Evolutionary conservation across 768 basidiomycete genomes (phyloP).

Genomic region (Cystofilobasidium macerans): DNA sequence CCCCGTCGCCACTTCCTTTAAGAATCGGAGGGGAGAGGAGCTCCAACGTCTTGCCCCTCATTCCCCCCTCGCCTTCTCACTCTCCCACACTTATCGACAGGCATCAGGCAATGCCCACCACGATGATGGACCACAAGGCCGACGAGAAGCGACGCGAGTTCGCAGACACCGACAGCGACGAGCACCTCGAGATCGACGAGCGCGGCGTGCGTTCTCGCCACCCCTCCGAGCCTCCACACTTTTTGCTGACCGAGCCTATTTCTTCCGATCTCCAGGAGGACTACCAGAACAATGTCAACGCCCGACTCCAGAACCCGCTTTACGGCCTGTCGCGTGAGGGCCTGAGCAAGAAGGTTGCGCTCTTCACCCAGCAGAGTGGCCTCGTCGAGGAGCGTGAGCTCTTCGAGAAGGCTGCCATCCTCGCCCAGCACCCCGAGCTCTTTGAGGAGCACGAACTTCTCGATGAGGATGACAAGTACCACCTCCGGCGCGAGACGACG

Average conservation of each 20-base stretch:
- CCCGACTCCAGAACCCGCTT: neutral
- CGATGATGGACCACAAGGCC: neutral
- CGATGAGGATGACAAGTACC: conserved; percentile 5
- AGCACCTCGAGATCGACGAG: neutral
- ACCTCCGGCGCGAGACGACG: neutral
- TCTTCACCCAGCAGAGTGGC: neutral
- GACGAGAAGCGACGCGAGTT: neutral
- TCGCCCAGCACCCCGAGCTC: conserved; percentile 16
- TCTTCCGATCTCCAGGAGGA: neutral
- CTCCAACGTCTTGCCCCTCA: no score
- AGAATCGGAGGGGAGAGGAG: no score
- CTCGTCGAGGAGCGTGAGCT: neutral
- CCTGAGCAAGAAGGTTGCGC: conserved; percentile 1
- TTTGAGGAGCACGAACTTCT: conserved; percentile 16
- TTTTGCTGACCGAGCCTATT: neutral
- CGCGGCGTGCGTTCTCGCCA: neutral
- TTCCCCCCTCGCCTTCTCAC: no score
- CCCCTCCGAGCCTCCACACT: neutral
- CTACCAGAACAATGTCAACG: neutral
- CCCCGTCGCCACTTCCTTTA: no score
- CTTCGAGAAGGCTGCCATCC: conserved; percentile 18
- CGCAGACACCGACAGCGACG: neutral
- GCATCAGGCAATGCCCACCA: neutral
- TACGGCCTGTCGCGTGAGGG: neutral
- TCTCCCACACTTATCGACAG: neutral